phyloP scores from a whole-genome alignment of 768 basidiomycete species.

The Rhodosporidiobolus odoratus region DNA sequence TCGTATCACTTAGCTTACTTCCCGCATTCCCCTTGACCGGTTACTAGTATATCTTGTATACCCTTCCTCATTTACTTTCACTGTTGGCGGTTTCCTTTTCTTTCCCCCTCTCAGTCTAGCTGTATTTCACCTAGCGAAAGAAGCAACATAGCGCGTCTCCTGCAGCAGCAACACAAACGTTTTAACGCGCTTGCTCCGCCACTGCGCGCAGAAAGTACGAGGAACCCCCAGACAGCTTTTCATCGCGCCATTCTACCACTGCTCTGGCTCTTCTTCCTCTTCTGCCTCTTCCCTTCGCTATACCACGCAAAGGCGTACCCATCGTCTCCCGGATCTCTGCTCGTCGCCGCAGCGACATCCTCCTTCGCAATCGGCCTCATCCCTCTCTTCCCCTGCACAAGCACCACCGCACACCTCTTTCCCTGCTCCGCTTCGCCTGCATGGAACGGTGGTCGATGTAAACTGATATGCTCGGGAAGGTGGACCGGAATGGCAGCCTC shows the following conservation, averaged over 20 bases:
- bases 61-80: too few species aligned
- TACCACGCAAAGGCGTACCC: background rate
- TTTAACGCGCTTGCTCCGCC: too few species aligned
- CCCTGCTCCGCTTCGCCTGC: background rate
- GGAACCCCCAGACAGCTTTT: background rate
- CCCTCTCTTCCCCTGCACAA: background rate
- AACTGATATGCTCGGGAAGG: background rate
- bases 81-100: too few species aligned
- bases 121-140: too few species aligned
- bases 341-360: background rate
- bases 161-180: too few species aligned
- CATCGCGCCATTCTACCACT: background rate
- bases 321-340: too few species aligned
- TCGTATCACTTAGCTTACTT: too few species aligned
- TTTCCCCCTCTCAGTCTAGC: too few species aligned
- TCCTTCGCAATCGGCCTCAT: background rate
- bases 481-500: background rate
- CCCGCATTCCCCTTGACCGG: too few species aligned
- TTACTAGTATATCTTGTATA: too few species aligned
- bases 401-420: constrained; percentile 6
- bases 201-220: too few species aligned
- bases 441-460: constrained; percentile 1
- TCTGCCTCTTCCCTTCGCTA: background rate
- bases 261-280: background rate
- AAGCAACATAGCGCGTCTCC: too few species aligned